Conservation (phyloP, 768 basidiomycete genomes). For the Hypsizygus marmoreus region DNA sequence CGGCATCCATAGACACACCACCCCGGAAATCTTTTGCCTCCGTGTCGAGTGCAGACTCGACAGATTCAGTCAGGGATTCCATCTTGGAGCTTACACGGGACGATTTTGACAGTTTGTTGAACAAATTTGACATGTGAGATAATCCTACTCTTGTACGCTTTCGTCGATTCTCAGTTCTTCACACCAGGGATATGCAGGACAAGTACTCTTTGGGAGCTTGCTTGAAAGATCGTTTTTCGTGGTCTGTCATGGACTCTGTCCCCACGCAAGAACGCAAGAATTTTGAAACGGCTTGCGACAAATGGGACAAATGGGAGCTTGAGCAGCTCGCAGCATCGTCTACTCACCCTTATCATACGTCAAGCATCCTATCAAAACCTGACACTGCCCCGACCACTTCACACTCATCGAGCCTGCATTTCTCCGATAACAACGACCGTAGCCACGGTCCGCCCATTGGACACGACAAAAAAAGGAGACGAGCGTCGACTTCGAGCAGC, state of each 20-base stretch:
- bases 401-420: neutral
- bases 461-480: constrained; percentile 8
- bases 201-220: constrained; percentile 48
- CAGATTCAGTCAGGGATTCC: constrained; percentile 31
- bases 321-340: constrained; percentile 23
- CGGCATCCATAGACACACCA: constrained; percentile 15
- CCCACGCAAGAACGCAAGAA: constrained; percentile 52
- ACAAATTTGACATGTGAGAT: constrained; percentile 63
- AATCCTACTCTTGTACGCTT: neutral
- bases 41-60: constrained; percentile 13
- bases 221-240: constrained; percentile 51
- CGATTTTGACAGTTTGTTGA: constrained; percentile 62
- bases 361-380: constrained; percentile 6
- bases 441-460: constrained; percentile 1
- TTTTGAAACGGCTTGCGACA: constrained; percentile 58
- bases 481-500: constrained; percentile 9
- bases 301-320: constrained; percentile 53
- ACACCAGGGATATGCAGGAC: constrained; percentile 64
- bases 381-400: neutral
- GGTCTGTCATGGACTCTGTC: constrained; percentile 41
- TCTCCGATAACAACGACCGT: neutral
- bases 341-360: constrained; percentile 1
- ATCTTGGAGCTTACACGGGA: constrained; percentile 55
- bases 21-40: constrained; percentile 13
- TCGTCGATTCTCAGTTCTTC: constrained; percentile 6